Conservation (phyloP, 495 filamentous ascomycete genomes). For the Symbiotaphrina buchneri region DNA sequence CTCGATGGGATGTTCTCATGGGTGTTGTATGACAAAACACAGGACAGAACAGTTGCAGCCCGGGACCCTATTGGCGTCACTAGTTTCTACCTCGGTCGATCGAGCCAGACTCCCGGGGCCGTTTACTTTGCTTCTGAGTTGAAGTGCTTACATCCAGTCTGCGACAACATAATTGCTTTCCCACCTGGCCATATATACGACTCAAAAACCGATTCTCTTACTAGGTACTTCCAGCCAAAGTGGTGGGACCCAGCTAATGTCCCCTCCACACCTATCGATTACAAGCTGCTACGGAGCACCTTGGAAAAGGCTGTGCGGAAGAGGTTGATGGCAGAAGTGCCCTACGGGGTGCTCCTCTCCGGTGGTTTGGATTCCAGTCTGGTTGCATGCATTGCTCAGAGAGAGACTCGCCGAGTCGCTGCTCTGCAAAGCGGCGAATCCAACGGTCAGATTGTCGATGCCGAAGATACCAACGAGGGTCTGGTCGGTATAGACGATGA, state of each 20-base stretch:
- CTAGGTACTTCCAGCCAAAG: slow-evolving; percentile 69
- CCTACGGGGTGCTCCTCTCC: slow-evolving; percentile 87
- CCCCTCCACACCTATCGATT: slow-evolving; percentile 58
- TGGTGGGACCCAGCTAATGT: slow-evolving; percentile 79
- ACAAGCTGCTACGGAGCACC: slow-evolving; percentile 53
- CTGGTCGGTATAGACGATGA: slow-evolving; percentile 88
- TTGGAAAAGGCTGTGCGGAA: slow-evolving; percentile 88
- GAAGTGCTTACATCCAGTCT: slow-evolving; percentile 81
- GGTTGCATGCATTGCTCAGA: slow-evolving; percentile 85
- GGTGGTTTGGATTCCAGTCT: slow-evolving; percentile 90
- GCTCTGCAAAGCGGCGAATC: slow-evolving; percentile 14
- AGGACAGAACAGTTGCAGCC: slow-evolving; percentile 78
- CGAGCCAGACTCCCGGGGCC: slow-evolving; percentile 55
- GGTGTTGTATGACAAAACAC: slow-evolving; percentile 84
- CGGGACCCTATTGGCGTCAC: slow-evolving; percentile 95
- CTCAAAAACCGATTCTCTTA: slow-evolving; percentile 60
- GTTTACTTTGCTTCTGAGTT: slow-evolving; percentile 94
- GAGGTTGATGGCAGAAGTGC: slow-evolving; percentile 94
- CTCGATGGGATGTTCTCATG: slow-evolving; percentile 99
- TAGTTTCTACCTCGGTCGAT: slow-evolving; percentile 88
- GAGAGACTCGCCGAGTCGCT: slow-evolving; percentile 55
- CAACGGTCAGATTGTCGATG: slow-evolving; percentile 14
- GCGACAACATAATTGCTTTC: slow-evolving; percentile 86
- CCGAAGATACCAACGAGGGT: slow-evolving; percentile 26
- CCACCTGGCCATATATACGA: slow-evolving; percentile 92